These are phyloP conservation scores for Sphagnum tenellum DNA, from an alignment of 225 moss, liverwort and hornwort species.

Conservation along the genomic window DNA sequence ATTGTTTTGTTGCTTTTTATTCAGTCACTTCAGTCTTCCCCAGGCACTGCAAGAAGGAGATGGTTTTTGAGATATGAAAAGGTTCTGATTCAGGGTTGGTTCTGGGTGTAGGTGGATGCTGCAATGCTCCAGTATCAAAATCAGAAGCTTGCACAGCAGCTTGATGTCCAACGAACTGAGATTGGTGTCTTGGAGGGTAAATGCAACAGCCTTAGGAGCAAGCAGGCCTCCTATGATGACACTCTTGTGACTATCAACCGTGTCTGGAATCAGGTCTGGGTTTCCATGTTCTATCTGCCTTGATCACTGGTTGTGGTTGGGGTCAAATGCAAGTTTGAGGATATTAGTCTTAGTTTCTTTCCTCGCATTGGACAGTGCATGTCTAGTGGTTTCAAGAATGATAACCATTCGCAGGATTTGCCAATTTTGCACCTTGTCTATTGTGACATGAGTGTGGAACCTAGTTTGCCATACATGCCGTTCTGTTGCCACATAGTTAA, in stretches of 20 bases:
- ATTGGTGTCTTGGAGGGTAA: constrained; percentile 66
- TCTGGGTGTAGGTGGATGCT: constrained; percentile 68
- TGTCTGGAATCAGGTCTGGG: constrained; percentile 69
- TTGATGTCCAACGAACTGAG: constrained; percentile 85
- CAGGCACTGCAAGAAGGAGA: neutral
- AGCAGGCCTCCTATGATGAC: constrained; percentile 87
- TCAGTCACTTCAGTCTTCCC: neutral
- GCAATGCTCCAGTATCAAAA: constrained; percentile 90
- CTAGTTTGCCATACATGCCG: too few relatives aligned
- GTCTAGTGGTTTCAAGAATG: too few relatives aligned
- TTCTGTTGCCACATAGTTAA: too few relatives aligned
- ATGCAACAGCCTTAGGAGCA: constrained; percentile 64
- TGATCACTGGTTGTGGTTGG: too few relatives aligned
- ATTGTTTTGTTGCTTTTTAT: too few relatives aligned
- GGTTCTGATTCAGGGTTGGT: neutral
- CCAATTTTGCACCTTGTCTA: too few relatives aligned
- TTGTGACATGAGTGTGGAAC: too few relatives aligned
- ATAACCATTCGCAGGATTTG: too few relatives aligned
- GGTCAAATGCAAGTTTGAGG: too few relatives aligned
- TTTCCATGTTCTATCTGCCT: too few relatives aligned
- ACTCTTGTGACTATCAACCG: constrained; percentile 76
- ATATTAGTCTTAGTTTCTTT: too few relatives aligned
- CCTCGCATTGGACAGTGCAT: too few relatives aligned
- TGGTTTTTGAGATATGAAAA: neutral
- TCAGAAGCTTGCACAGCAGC: constrained; percentile 81